Base-by-base conservation (phyloP, 495 filamentous ascomycete species). In the Jackrogersella multiformis region DNA sequence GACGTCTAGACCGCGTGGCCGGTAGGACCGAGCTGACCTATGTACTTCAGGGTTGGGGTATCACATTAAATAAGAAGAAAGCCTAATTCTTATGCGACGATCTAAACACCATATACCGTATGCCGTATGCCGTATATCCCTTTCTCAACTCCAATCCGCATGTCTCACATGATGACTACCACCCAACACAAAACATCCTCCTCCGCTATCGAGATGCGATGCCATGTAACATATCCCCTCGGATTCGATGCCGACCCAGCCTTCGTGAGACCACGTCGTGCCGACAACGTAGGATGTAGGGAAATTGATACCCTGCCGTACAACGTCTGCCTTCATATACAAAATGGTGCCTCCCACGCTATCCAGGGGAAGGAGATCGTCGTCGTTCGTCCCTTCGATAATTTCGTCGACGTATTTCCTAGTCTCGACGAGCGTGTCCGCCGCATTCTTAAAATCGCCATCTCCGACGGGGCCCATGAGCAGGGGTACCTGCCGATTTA, bases 381-480 rank as follows among this genome's bases (percentile, higher is more conserved):
- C 46, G 54, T 71, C 58, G 8, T 41, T 56, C 0, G 68, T 64
- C 12, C 61, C 66, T 36, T 71, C 63, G 63, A 64, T 68, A 2
- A 71, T 41, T 30, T 68, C 68, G 53, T 58, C 56, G 0, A 71
- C 18, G 18, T 71, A 67, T 2, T 61, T 38, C 21, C 63, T 56
- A 5, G 54, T 61, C 28, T 67, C 58, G 46, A 57, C 45, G 2
- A 84, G 66, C 10, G 69, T 72, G 0, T 77, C 65, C 10, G 81
- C 81, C 13, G 83, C 72, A 0, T 64, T 69, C 16, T 78, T 72
- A 18, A 84, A 56, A 12, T 79, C 75, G 34, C 70, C 74, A 10
- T 76, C 73, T 16, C 81, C 72, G 23, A 84, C 76, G 3, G 70
- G 69, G 36, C 81, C 78, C 52, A 81, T 74, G 16, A 66, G 74